Evolutionary conservation across 176 grass and related monocot genomes (phyloP).

Genomic region (sorghum (Sorghum bicolor)): Sorghum_bicolor_NCBIv3 NC_012870.2:73555001-73555500

Average conservation of each 20-base stretch:
- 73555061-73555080: constrained; percentile 48
- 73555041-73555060: constrained; percentile 14
- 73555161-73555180: constrained; percentile 16
- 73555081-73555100: constrained; percentile 92
- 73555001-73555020: not conserved
- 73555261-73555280: constrained; percentile 73
- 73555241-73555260: constrained; percentile 80
- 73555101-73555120: constrained; percentile 75
- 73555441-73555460: not conserved
- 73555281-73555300: constrained; percentile 72
- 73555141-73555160: constrained; percentile 21
- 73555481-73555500: not conserved
- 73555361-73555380: constrained; percentile 79
- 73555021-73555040: not conserved
- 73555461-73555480: not conserved
- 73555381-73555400: constrained; percentile 73
- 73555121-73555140: constrained; percentile 72
- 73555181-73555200: constrained; percentile 18
- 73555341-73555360: constrained; percentile 77
- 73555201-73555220: constrained; percentile 26
- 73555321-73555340: constrained; percentile 87
- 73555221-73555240: constrained; percentile 24
- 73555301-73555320: constrained; percentile 51
- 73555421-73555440: constrained; percentile 3
- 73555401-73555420: constrained; percentile 48